Evolutionary conservation across 2,329 filamentous ascomycete species (phyloP).

Genomic region (Fusarium scirpi): DNA sequence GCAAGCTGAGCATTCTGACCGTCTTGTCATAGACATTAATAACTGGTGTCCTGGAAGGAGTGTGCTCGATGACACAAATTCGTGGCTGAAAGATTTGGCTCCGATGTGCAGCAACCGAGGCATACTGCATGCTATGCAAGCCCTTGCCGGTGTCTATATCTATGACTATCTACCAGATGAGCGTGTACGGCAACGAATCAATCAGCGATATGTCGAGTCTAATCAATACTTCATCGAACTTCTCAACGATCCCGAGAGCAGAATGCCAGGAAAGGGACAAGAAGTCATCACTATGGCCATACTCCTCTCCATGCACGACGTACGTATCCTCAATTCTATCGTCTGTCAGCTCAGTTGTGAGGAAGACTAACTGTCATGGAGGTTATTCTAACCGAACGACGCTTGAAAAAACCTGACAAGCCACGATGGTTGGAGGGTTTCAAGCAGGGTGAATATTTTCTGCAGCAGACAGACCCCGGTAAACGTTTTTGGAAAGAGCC

Average conservation of each 20-base stretch:
- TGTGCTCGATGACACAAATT: constrained; percentile 53
- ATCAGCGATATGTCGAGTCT: constrained; percentile 49
- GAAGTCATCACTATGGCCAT: constrained; percentile 55
- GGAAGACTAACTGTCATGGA: constrained; percentile 21
- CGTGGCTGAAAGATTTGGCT: constrained; percentile 56
- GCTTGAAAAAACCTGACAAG: constrained; percentile 47
- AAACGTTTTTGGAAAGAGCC: constrained; percentile 52
- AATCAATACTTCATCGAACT: constrained; percentile 49
- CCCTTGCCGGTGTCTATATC: constrained; percentile 56
- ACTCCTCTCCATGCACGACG: constrained; percentile 56
- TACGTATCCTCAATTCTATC: constrained; percentile 40
- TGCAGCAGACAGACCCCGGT: constrained; percentile 53
- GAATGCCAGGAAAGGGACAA: constrained; percentile 42
- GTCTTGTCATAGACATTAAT: constrained; percentile 48
- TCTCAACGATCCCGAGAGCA: constrained; percentile 42
- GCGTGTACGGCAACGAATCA: constrained; percentile 50
- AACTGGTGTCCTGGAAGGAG: constrained; percentile 58
- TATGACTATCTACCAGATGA: constrained; percentile 55
- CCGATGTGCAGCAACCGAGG: constrained; percentile 53
- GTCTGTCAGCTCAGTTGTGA: neutral
- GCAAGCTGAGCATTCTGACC: constrained; percentile 1
- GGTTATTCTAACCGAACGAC: constrained; percentile 55
- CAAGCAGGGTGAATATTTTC: constrained; percentile 51
- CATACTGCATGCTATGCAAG: constrained; percentile 55
- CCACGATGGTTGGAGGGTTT: constrained; percentile 57